Percentiles rank a stretch among this genome's conserved stretches.
These are phyloP conservation scores for Dillenia turbinata DNA, from an alignment of 164 flowering plant genomes.

Conservation along the genomic window DNA sequence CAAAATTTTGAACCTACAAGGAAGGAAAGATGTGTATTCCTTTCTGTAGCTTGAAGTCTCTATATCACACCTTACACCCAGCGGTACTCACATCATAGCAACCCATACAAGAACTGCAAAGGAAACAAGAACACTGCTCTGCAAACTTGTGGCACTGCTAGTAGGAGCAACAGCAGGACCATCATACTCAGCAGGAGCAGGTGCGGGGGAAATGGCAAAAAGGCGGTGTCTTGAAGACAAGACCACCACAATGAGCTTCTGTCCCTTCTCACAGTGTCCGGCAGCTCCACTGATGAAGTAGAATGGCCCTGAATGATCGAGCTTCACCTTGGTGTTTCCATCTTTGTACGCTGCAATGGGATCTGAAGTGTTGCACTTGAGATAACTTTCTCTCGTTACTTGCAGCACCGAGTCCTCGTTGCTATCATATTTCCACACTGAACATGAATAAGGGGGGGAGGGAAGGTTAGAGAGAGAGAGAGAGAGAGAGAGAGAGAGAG, in stretches of 20 bases:
- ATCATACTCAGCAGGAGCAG: constrained; percentile 41
- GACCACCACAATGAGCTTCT: constrained; percentile 53
- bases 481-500: background rate
- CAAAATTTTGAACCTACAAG: too few species aligned
- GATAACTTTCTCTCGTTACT: constrained; percentile 29
- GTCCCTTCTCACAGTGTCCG: constrained; percentile 48
- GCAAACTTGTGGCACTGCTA: constrained; percentile 12
- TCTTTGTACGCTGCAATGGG: constrained; percentile 41
- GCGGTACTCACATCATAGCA: constrained; percentile 3
- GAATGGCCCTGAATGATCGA: constrained; percentile 40
- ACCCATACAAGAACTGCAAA: constrained; percentile 12
- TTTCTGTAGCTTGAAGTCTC: too few species aligned
- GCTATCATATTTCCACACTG: constrained; percentile 44
- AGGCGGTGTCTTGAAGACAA: constrained; percentile 22
- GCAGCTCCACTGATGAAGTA: constrained; percentile 51
- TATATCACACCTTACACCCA: too few species aligned
- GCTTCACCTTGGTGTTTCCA: constrained; percentile 40
- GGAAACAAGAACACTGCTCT: constrained; percentile 8
- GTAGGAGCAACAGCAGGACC: constrained; percentile 40
- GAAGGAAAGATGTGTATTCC: too few species aligned
- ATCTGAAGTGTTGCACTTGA: constrained; percentile 29
- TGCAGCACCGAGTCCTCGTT: constrained; percentile 45
- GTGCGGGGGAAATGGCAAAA: constrained; percentile 33
- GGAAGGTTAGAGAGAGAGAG: background rate
- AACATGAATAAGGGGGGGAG: background rate